Conservation (phyloP, 768 basidiomycete species). For the Hydnomerulius pinastri region DNA sequence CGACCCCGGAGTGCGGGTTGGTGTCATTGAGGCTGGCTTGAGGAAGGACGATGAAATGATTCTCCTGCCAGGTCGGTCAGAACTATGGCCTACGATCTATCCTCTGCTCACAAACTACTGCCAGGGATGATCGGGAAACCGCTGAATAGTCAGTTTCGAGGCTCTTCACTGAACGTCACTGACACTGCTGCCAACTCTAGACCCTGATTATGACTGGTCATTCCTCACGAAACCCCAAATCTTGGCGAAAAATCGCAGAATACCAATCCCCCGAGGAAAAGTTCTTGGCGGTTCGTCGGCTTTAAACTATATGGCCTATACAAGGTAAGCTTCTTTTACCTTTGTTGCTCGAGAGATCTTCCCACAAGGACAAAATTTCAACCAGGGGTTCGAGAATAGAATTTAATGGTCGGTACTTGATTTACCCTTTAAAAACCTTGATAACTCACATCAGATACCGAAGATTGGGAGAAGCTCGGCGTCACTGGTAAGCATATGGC, state of each 20-base stretch:
- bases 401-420: constrained; percentile 5
- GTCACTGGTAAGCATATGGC: constrained; percentile 13
- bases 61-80: constrained; percentile 6
- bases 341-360: background rate
- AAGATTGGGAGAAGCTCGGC: constrained; percentile 16
- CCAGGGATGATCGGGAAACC: constrained; percentile 11
- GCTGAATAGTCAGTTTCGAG: constrained; percentile 7
- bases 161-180: background rate
- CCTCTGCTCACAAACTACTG: background rate
- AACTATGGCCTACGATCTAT: background rate
- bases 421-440: background rate
- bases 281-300: constrained; percentile 18
- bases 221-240: constrained; percentile 13
- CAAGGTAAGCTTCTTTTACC: constrained; percentile 1
- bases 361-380: background rate
- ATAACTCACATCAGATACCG: background rate
- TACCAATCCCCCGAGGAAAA: constrained; percentile 9
- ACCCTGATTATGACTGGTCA: constrained; percentile 19
- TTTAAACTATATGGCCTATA: constrained; percentile 12
- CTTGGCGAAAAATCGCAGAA: constrained; percentile 6
- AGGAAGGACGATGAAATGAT: constrained; percentile 15
- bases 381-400: constrained; percentile 17
- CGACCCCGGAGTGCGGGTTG: background rate
- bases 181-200: constrained; percentile 1
- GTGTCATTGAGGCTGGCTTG: constrained; percentile 17